These are phyloP conservation scores for Croton laevigatus DNA, from an alignment of 441 rosid genomes.

Conservation along the genomic window DNA sequence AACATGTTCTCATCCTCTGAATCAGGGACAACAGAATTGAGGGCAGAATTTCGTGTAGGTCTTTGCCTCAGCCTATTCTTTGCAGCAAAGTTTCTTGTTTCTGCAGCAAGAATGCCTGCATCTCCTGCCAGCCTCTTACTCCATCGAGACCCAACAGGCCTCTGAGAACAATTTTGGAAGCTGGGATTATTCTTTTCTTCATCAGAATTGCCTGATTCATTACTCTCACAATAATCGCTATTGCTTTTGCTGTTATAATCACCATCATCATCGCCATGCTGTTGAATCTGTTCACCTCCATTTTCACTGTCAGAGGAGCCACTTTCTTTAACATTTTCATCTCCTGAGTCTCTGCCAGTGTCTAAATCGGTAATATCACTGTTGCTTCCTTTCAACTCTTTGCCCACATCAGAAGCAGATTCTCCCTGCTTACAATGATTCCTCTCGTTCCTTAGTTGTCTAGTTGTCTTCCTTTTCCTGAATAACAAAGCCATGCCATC, in stretches of 20 bases:
- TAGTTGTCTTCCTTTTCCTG: slow-evolving; percentile 35
- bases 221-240: slow-evolving; percentile 20
- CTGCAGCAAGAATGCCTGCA: slow-evolving; percentile 23
- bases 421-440: slow-evolving; percentile 22
- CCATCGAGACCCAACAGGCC: slow-evolving; percentile 28
- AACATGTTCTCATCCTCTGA: slow-evolving; percentile 39
- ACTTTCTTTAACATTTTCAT: slow-evolving; percentile 7
- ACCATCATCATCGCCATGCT: slow-evolving; percentile 16
- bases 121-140: slow-evolving; percentile 41
- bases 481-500: slow-evolving; percentile 20
- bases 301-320: slow-evolving; percentile 21
- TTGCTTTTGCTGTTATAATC: slow-evolving; percentile 14
- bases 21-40: slow-evolving; percentile 37
- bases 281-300: slow-evolving; percentile 28
- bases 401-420: slow-evolving; percentile 16
- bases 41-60: slow-evolving; percentile 50
- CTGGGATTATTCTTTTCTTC: slow-evolving; percentile 20
- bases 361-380: slow-evolving; percentile 24
- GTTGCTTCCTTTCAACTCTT: slow-evolving; percentile 24
- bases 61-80: slow-evolving; percentile 60
- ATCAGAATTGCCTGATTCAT: slow-evolving; percentile 19
- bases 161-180: slow-evolving; percentile 20
- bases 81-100: slow-evolving; percentile 34
- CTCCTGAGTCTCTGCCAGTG: slow-evolving; percentile 1
- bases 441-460: slow-evolving; percentile 21